Evolutionary conservation across 2,329 filamentous ascomycete genomes (phyloP), one percentile per base, ranked within the genome.

Genomic region (Cladosporium sp.): DNA sequence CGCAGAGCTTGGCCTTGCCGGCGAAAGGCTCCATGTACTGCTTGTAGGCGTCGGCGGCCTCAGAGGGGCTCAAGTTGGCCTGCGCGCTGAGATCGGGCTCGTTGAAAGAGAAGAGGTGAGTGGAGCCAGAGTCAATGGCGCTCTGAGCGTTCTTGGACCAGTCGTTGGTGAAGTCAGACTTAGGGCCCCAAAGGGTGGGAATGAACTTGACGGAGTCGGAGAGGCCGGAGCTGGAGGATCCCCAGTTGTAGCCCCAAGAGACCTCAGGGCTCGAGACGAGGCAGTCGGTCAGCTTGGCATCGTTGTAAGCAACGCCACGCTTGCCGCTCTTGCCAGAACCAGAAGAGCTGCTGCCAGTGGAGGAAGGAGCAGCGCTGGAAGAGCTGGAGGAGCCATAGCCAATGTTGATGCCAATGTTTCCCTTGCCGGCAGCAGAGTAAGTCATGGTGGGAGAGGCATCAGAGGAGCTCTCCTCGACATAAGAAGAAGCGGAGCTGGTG

Each of bases 221-320:
- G 62, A 82, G 74, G 11, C 83, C 79, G 46, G 80, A 79, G 66
- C 79, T 76, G 57, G 80, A 72, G 56, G 83, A 82, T 53, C 79
- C 87, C 89, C 89, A 92, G 84, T 91, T 91, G 83, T 90, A 90
- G 57, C 79, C 83, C 86, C 89, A 91, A 49, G 78, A 77, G 73
- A 86, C 82, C 66, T 83, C 74, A 49, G 78, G 76, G 59, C 76
- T 74, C 56, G 70, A 72, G 56, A 78, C 72, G 75, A 91, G 88
- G 68, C 77, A 72, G 64, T 80, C 78, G 75, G 84, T 83, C 40
- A 89, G 80, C 31, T 70, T 71, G 64, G 82, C 82, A 35, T 86
- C 80, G 78, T 91, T 91, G 84, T 88, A 92, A 60, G 86, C 86
- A 59, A 91, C 78, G 78, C 89, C 89, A 75, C 88, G 88, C 86